Conservation (phyloP, 345 rosid species). For the Punica granatum region DNA sequence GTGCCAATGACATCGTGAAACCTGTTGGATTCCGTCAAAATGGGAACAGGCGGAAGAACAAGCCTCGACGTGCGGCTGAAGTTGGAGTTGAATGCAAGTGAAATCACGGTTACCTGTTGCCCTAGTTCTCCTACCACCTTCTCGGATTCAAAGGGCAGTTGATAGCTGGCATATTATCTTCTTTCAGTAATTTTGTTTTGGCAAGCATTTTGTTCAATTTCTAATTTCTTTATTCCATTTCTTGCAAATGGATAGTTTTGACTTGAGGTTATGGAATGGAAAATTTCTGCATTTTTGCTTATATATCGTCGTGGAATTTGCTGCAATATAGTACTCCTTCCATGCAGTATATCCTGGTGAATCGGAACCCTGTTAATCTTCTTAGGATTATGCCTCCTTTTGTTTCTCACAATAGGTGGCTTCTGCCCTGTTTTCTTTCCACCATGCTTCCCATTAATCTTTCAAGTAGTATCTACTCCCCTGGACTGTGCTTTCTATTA, state of each 20-base stretch:
- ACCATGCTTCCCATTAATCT: background rate
- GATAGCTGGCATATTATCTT: slow-evolving; percentile 4
- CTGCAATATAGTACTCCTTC: background rate
- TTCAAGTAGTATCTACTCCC: background rate
- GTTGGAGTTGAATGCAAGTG: slow-evolving; percentile 64
- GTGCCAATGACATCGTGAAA: slow-evolving; percentile 31
- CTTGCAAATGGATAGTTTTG: slow-evolving; percentile 11
- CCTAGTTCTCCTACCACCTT: background rate
- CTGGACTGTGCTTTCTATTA: background rate
- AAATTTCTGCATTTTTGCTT: slow-evolving; percentile 9
- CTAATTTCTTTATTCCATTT: slow-evolving; percentile 1
- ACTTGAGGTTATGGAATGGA: slow-evolving; percentile 11
- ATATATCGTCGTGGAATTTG: background rate
- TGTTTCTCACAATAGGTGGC: background rate
- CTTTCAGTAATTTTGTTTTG: slow-evolving; percentile 4
- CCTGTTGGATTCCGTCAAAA: slow-evolving; percentile 46
- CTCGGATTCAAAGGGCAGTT: slow-evolving; percentile 1
- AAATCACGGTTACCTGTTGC: slow-evolving; percentile 12
- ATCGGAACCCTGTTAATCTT: background rate
- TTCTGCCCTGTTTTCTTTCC: background rate
- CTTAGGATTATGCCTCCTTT: too few relatives aligned
- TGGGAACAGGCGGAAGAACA: slow-evolving; percentile 68
- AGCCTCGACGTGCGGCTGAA: slow-evolving; percentile 76
- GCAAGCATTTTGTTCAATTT: background rate
- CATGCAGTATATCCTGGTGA: background rate